These are phyloP conservation scores for Auriscalpium microsporum DNA, from an alignment of 768 basidiomycete genomes.

Conservation along the genomic window DNA sequence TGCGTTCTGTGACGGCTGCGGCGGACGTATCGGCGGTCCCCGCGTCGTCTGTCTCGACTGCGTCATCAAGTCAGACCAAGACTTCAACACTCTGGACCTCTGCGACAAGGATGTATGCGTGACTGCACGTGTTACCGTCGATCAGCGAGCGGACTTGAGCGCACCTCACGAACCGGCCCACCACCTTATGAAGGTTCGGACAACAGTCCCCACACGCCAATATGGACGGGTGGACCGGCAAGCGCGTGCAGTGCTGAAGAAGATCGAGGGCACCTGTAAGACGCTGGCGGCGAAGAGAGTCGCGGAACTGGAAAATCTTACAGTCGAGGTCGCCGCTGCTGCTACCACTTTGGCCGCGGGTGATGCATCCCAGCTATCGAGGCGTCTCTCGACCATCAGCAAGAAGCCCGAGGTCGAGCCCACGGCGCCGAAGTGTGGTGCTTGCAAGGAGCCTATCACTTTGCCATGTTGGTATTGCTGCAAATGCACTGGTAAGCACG, in stretches of 20 bases:
- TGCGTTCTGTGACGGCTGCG: background rate
- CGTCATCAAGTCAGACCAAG: background rate
- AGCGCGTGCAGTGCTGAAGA: background rate
- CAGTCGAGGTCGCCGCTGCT: background rate
- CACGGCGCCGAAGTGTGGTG: background rate
- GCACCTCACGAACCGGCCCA: background rate
- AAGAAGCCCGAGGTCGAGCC: background rate
- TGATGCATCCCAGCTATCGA: background rate
- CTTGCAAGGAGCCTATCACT: background rate
- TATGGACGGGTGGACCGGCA: background rate
- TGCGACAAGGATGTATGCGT: background rate
- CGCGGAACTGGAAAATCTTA: background rate
- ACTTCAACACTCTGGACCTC: background rate
- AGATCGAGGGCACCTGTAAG: background rate
- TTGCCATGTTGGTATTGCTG: background rate
- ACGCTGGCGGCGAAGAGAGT: background rate
- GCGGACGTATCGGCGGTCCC: background rate
- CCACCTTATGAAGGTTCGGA: background rate
- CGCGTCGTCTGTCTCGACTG: background rate
- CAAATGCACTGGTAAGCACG: background rate
- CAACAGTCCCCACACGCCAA: background rate
- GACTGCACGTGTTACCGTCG: background rate
- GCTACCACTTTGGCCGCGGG: background rate
- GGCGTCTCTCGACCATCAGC: background rate
- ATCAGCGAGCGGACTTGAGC: background rate